Evolutionary conservation across 148 eudicot species (phyloP), one percentile per base, ranked within the genome.

Genomic region (Beta vulgaris): DNA sequence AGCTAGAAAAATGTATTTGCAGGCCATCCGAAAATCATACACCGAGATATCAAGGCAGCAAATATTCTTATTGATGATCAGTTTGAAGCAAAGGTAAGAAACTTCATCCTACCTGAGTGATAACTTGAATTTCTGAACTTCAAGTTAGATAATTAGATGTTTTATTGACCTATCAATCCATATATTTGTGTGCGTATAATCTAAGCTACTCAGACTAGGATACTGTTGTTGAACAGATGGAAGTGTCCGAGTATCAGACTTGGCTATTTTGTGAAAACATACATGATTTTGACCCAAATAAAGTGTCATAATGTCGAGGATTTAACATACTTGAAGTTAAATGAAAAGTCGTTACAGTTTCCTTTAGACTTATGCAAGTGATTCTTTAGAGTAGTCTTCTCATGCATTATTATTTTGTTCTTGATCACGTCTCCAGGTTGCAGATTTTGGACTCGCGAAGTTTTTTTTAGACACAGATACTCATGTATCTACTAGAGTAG

Each of bases 21-120:
- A 92, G 97, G 93, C 80, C 83, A 84, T 1, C 97, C 97, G 35
- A 92, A 90, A 84, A 86, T 92, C 77, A 90, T 92, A 73, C 97
- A 92, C 71, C 90, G 97, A 42, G 95, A 92, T 80, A 88, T 90
- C 73, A 92, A 92, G 84, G 90, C 97, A 13, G 72, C 95, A 28
- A 88, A 92, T 84, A 92, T 92, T 74, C 91, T 92, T 83, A 82
- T 90, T 74, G 95, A 92, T 82, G 72, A 78, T 29, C 74, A 84
- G 69, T 90, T 88, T 81, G 97, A 88, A 82, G 86, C 92, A 73
- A 92, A 90, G 97, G 94, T 88, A 73, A 69, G 23, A 21, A 25
- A 51, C 13, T 68, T 69, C 32, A 26, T 34, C 29, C 55, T 64
- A 49, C 65, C n/a, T 71, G 58, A 49, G 60, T 32, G 19, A 8